Evolutionary conservation across 495 filamentous ascomycete genomes (phyloP).

Genomic region (Xylaria flabelliformis): DNA sequence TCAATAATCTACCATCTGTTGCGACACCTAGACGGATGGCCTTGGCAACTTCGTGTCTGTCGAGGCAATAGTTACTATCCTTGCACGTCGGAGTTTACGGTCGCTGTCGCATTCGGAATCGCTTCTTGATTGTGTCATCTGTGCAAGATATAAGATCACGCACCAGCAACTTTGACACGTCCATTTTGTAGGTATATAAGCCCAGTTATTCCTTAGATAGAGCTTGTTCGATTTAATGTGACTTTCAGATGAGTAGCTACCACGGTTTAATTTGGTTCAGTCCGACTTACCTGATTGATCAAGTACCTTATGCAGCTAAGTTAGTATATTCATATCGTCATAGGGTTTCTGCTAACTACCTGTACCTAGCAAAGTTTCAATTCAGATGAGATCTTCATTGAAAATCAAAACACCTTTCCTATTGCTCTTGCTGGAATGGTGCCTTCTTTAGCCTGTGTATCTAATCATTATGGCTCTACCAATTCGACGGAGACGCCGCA

Average conservation of each 20-base stretch:
- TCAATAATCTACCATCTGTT: not conserved
- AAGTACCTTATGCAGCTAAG: not conserved
- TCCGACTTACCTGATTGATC: not conserved
- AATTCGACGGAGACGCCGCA: not conserved
- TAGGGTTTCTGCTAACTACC: not conserved
- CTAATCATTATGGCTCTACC: not conserved
- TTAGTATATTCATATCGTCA: not conserved
- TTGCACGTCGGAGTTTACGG: not conserved
- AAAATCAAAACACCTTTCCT: not conserved
- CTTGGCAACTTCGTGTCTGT: not conserved
- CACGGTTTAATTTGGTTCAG: not conserved
- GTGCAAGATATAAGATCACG: not conserved
- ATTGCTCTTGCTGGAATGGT: not conserved
- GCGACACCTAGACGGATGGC: not conserved
- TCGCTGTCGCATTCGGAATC: conserved; percentile 13
- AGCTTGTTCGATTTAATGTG: not conserved
- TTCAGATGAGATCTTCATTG: not conserved
- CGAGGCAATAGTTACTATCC: not conserved
- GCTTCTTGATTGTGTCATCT: not conserved
- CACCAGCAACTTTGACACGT: not conserved
- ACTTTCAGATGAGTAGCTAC: not conserved
- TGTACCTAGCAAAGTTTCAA: not conserved
- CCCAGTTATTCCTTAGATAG: not conserved
- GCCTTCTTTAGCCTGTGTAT: not conserved
- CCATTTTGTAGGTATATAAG: not conserved